These are phyloP conservation scores for Fusarium sp. DNA, from an alignment of 2,329 filamentous ascomycete species.

Conservation along the genomic window DNA sequence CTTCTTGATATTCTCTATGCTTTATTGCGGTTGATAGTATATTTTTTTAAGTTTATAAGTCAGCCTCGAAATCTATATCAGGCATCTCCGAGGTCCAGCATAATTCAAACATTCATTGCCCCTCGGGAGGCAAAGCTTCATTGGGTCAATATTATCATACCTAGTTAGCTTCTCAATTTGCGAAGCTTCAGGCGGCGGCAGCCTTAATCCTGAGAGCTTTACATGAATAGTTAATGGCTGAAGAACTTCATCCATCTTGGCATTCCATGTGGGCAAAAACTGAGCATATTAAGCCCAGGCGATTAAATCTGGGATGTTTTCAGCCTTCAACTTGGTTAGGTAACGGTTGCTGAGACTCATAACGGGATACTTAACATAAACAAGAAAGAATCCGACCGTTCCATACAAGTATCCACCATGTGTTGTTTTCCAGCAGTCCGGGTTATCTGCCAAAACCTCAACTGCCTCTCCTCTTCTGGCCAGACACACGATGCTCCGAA, in stretches of 20 bases:
- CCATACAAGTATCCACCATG: background rate
- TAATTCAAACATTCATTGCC: background rate
- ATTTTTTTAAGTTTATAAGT: background rate
- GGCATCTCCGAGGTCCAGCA: background rate
- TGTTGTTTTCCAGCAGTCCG: background rate
- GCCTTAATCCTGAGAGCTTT: background rate
- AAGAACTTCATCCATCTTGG: background rate
- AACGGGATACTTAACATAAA: background rate
- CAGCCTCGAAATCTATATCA: background rate
- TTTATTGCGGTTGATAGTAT: no score
- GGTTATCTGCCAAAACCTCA: background rate
- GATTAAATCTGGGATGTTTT: background rate
- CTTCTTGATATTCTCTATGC: no score
- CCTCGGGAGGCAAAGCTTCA: no score
- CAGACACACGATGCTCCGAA: background rate
- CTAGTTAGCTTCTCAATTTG: background rate
- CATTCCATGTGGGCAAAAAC: background rate
- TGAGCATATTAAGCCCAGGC: background rate
- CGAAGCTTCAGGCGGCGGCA: background rate
- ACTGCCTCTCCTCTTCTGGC: background rate
- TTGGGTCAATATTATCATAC: no score
- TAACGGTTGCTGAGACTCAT: background rate
- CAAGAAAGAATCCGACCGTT: background rate
- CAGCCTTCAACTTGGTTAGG: no score
- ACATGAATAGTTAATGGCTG: background rate